These are phyloP conservation scores for Mortierella sp. DNA, from an alignment of 371 early-diverging fungal genomes.

Conservation along the genomic window DNA sequence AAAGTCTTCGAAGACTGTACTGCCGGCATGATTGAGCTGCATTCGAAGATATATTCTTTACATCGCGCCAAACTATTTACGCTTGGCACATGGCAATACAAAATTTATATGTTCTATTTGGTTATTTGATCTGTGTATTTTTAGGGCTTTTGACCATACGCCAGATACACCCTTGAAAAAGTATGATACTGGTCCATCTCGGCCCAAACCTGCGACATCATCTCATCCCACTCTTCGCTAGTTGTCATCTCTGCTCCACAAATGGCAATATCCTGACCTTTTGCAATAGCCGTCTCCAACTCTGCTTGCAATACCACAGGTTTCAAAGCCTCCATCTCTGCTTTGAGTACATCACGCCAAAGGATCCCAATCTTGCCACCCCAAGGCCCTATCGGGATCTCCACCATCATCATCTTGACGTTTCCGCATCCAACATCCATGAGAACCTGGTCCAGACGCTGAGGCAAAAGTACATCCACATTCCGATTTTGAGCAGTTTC, in stretches of 20 bases:
- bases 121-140: no score
- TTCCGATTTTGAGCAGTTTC: constrained; percentile 50
- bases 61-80: no score
- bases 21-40: background rate
- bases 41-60: background rate
- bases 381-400: constrained; percentile 57
- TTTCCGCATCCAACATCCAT: constrained; percentile 49
- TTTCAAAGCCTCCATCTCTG: constrained; percentile 53
- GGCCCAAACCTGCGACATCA: constrained; percentile 53
- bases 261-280: constrained; percentile 45
- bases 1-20: background rate
- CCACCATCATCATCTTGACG: constrained; percentile 56
- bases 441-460: constrained; percentile 37
- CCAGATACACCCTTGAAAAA: constrained; percentile 49
- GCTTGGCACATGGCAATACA: no score
- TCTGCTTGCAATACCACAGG: constrained; percentile 49
- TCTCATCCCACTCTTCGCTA: constrained; percentile 56
- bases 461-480: constrained; percentile 46
- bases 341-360: constrained; percentile 51
- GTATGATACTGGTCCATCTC: constrained; percentile 57
- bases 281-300: constrained; percentile 36
- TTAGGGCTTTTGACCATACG: constrained; percentile 47
- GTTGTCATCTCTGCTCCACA: constrained; percentile 57
- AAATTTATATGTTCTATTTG: background rate
- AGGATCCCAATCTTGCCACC: constrained; percentile 52